These are phyloP conservation scores for Verticillium nubilum DNA, from an alignment of 2,329 filamentous ascomycete genomes.

Conservation along the genomic window DNA sequence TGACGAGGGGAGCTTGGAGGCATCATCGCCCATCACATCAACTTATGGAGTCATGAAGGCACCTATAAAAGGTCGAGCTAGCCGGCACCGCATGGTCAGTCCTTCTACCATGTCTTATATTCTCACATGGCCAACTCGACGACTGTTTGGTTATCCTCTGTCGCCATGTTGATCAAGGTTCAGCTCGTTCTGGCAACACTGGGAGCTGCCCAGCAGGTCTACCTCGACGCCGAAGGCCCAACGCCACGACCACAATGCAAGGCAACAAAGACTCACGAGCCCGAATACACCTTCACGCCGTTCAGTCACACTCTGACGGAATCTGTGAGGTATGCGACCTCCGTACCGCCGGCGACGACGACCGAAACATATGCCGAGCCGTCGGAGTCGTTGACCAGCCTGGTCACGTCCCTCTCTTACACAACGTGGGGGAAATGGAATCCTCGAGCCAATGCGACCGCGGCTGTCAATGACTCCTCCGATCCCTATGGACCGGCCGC, in stretches of 20 bases:
- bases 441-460: constrained; percentile 19
- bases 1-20: neutral
- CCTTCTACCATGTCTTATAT: neutral
- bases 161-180: neutral
- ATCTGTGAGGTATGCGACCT: constrained; percentile 25
- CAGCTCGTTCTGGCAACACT: neutral
- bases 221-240: constrained; percentile 17
- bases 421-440: constrained; percentile 29
- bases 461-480: constrained; percentile 14
- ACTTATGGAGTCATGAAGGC: neutral
- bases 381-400: constrained; percentile 16
- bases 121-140: neutral
- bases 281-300: constrained; percentile 19
- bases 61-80: neutral
- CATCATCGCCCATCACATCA: neutral
- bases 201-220: constrained; percentile 20
- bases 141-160: neutral
- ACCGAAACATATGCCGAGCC: constrained; percentile 23
- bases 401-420: constrained; percentile 21
- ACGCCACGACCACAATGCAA: constrained; percentile 21
- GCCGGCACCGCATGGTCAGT: neutral
- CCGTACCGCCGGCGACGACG: constrained; percentile 21
- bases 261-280: constrained; percentile 11
- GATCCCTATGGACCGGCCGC: neutral
- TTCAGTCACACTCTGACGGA: constrained; percentile 25